Evolutionary conservation across 73 alveolate genomes (phyloP), one percentile per base, ranked within the genome.

Genomic region (Paramecium sexaurelia): DNA sequence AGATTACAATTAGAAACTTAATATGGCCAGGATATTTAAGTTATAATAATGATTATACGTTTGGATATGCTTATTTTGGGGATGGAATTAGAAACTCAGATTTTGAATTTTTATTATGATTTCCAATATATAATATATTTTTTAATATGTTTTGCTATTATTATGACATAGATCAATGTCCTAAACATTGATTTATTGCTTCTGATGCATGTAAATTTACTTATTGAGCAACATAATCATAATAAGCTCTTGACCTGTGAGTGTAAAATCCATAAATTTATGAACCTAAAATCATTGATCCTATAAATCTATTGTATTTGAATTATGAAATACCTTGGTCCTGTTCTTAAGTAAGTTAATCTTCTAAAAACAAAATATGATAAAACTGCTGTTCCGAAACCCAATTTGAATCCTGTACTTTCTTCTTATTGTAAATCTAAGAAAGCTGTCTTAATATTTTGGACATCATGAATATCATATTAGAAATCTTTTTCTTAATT

Each of bases 11-110:
- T 24, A 94, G 99, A 85, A 85, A 87, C 27, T 90, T 94, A 55
- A 56, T 93, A 84, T 97, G 99, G 99, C 99, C 99, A 55, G 99
- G 99, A 1, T 97, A 91, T 91, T 55, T 66, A 10, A n/a, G 57
- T 33, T 71, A 35, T 37, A 71, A 71, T 71, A 37, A 71, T 71
- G 86, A 71, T 11, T 71, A 35, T 71, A 71, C 86, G 41, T 78
- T 39, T 78, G 90, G 90, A 78, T 78, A 40, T 78, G 90, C 90
- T 39, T 78, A 78, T 78, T 78, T 78, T 78, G 90, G 90, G 9
- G 90, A 78, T 78, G 90, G 90, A 24, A 26, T 78, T 7, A 78
- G 41, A 40, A 78, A 78, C 41, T 78, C 90, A 15, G 90, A 78
- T 78, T 78, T 78, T 78, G 90, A 78, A 33, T 78, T 78, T 45